Evolutionary conservation across 805 yeast species (phyloP), one percentile per base, ranked within the genome.

Genomic region (Saturnispora besseyi): DNA sequence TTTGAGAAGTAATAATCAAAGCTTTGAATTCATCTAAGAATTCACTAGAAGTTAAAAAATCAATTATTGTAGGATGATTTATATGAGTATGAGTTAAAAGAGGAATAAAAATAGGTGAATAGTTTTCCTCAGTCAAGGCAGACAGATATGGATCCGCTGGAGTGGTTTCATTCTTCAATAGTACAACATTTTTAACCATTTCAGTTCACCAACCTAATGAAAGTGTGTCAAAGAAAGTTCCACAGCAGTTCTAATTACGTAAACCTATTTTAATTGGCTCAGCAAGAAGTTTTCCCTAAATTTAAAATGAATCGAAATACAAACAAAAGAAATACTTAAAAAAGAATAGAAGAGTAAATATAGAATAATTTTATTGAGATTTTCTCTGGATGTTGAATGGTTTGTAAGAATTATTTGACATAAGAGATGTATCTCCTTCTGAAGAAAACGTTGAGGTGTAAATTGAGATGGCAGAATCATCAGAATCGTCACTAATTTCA

Each of bases 1-100:
- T 66, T 62, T 91, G 97, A 2, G 95, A 85, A 0, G 98, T 90
- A 4, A 91, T 80, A 9, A 91, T 83, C 34, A 88, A 65, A 0
- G 81, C 76, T 38, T 74, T 72, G 29, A 72, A 68, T 0, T 65
- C 57, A 1, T 58, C 44, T 0, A 76, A 52, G 53, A 77, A 79
- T 9, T 66, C 69, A 0, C 60, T 59, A 5, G 79, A 71, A 2
- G 59, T 59, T 10, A 88, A 66, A 46, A 74, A 73, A 0, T 58
- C 54, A 3, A 72, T 59, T 3, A 85, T 74, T 12, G 66, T 69
- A 0, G 61, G 56, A 10, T 77, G 72, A 51, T 79, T 74, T 24
- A 76, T 64, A 43, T 78, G 81, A 0, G 75, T 71, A 63, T 88
- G 96, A 34, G 74, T 73, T 41, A 91, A 70, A 36, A 91, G 68